Conservation (phyloP, 83 land plant species). For the Picea abies region DNA sequence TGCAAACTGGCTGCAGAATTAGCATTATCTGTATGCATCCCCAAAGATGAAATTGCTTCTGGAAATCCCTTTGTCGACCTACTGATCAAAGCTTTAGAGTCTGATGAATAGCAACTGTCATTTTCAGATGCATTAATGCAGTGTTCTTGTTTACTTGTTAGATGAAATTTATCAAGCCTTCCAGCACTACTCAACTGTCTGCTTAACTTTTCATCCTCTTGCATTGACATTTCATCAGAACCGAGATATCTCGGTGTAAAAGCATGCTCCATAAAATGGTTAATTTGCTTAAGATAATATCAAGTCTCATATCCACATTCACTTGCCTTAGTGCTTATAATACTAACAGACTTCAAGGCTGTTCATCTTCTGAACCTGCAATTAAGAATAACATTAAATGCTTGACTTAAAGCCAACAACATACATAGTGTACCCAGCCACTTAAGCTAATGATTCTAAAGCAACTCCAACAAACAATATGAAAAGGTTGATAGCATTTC, state of each 20-base stretch:
- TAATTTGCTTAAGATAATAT: background rate
- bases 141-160: background rate
- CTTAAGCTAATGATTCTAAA: background rate
- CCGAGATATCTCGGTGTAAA: background rate
- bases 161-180: background rate
- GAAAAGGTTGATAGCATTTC: background rate
- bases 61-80: constrained; percentile 3
- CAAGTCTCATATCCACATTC: constrained; percentile 10
- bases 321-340: background rate
- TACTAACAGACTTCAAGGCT: background rate
- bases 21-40: background rate
- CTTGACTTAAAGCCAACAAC: background rate
- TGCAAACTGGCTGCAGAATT: constrained; percentile 3
- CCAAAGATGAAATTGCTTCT: constrained; percentile 5
- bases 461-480: background rate
- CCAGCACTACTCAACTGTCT: constrained; percentile 7
- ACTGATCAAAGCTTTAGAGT: background rate
- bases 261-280: constrained; percentile 4
- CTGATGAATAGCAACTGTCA: constrained; percentile 10
- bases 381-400: background rate
- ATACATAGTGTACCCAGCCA: background rate
- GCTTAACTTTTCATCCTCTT: constrained; percentile 1
- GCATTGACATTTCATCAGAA: constrained; percentile 14
- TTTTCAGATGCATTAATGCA: constrained; percentile 1
- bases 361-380: constrained; percentile 2